Evolutionary conservation across 805 yeast genomes (phyloP).

Genomic region (Maudiozyma barnettii): DNA sequence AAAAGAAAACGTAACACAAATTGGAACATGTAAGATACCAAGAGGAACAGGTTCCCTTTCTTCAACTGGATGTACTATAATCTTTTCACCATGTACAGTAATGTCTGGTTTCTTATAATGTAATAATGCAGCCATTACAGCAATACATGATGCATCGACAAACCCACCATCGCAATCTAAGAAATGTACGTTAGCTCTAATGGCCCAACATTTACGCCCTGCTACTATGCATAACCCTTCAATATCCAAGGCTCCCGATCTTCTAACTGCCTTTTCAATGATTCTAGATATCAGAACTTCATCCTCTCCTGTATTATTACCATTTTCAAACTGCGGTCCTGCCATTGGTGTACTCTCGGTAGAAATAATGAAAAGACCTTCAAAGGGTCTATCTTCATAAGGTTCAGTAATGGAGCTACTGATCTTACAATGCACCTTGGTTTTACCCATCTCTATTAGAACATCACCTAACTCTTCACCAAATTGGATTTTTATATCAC

Average conservation of each 20-base stretch:
- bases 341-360: conserved; percentile 91
- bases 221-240: conserved; percentile 87
- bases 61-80: conserved; percentile 57
- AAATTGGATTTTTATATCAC: conserved; percentile 55
- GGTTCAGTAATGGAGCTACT: conserved; percentile 73
- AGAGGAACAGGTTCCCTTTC: conserved; percentile 85
- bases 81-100: conserved; percentile 53
- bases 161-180: conserved; percentile 88
- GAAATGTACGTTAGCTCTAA: conserved; percentile 84
- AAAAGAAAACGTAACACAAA: conserved; percentile 83
- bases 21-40: conserved; percentile 79
- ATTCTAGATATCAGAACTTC: conserved; percentile 74
- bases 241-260: conserved; percentile 84
- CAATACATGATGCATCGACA: conserved; percentile 83
- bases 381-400: conserved; percentile 85
- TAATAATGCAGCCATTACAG: conserved; percentile 75
- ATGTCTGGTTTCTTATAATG: conserved; percentile 83
- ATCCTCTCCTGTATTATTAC: conserved; percentile 57
- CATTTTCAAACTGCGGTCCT: conserved; percentile 70
- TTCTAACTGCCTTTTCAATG: conserved; percentile 82
- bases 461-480: conserved; percentile 75
- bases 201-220: conserved; percentile 83
- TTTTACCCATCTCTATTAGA: conserved; percentile 67
- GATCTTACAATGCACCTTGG: conserved; percentile 42
- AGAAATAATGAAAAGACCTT: conserved; percentile 75